Base-by-base conservation (phyloP, 2,329 filamentous ascomycete genomes). In the Diaporthe caulivora region DNA sequence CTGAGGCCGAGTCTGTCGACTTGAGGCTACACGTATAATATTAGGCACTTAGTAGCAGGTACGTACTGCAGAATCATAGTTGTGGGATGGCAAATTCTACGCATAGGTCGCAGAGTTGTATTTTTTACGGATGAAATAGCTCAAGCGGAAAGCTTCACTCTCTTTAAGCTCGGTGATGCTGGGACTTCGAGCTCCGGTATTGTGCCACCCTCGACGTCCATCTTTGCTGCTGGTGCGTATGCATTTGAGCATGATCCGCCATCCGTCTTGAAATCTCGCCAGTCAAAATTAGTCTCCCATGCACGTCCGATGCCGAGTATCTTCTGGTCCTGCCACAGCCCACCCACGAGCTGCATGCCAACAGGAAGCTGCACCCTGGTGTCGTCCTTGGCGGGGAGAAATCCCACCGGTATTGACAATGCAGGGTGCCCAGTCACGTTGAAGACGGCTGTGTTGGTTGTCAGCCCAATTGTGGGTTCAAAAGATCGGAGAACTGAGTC, bases 361-460 rank as follows among this genome's bases (percentile, higher is more conserved):
- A 89, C 86, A 0, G 88, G 88, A 26, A 90, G 77, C 71, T 78
- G 74, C 0, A 85, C 82, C 0, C 77, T 76, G 88, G 44, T 13
- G 29, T 67, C 47, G 26, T 67, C 62, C 18, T 13, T 26, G 5
- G 62, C 62, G 2, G 47, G 31, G 1, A 67, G 15, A 6, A 67
- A 67, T 3, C 62, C 62, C n/a, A 67, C 62, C 2, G 62, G 62
- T 58, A 90, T 80, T 0, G 86, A 84, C 75, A 91, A 77, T 0
- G 87, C 89, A 0, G 89, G 88, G 75, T 90, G 88, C 0, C 89
- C 89, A 0, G 88, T 90, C 2, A 87, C 83, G 76, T 91, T 88
- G 79, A 91, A 91, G 3, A 86, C 83, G 13, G 86, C 86, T 6
- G 89, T 91, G 75, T 91, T 91, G 13, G 53, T 40, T 5, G 0